phyloP scores from a whole-genome alignment of 345 rosid genomes.

The Gossypium anomalum region DNA sequence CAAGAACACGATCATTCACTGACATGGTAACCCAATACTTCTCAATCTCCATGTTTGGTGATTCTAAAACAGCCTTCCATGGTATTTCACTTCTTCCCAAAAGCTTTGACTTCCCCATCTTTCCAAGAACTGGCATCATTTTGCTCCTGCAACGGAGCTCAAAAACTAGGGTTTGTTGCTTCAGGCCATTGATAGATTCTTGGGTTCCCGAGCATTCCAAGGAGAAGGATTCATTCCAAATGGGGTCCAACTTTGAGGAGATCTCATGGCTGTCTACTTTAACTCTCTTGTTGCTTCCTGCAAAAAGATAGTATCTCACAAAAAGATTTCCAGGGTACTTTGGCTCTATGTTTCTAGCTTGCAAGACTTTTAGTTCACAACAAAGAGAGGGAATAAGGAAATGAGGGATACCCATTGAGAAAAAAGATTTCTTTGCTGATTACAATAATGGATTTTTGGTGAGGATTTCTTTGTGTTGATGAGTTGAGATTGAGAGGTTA shows the following conservation, averaged over 20 bases:
- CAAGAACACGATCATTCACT: constrained; percentile 10
- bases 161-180: constrained; percentile 45
- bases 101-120: constrained; percentile 42
- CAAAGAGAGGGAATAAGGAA: constrained; percentile 31
- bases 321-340: constrained; percentile 41
- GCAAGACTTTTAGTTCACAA: constrained; percentile 51
- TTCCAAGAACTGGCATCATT: constrained; percentile 26
- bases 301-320: constrained; percentile 58
- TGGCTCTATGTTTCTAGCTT: constrained; percentile 60
- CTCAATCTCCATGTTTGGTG: constrained; percentile 45
- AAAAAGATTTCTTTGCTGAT: not conserved
- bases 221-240: constrained; percentile 60
- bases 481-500: too few species aligned
- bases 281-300: constrained; percentile 48
- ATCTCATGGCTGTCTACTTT: constrained; percentile 50
- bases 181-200: constrained; percentile 39
- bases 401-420: constrained; percentile 32
- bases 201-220: constrained; percentile 54
- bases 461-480: not conserved
- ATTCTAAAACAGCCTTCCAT: constrained; percentile 43
- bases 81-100: constrained; percentile 55
- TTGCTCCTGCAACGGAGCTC: constrained; percentile 55
- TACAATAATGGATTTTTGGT: not conserved
- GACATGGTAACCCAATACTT: constrained; percentile 34
- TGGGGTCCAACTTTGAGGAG: constrained; percentile 29